phyloP scores from a whole-genome alignment of 768 basidiomycete species.

The Kwoniella sp. region DNA sequence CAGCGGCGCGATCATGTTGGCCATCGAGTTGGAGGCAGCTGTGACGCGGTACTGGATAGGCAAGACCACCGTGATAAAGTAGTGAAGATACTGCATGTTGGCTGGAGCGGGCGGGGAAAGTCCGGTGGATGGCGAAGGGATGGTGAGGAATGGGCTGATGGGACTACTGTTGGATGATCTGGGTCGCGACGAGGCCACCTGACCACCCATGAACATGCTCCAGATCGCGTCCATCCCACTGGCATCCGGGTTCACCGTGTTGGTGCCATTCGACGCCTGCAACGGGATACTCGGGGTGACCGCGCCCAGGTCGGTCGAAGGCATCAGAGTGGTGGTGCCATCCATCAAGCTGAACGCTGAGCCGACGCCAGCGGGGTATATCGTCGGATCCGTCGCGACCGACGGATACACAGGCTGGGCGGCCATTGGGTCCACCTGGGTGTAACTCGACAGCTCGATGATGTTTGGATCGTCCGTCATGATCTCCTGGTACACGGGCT shows the following conservation, averaged over 20 bases:
- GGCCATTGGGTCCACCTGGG: too few relatives aligned
- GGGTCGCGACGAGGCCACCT: background rate
- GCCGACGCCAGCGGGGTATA: too few relatives aligned
- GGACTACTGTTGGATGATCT: background rate
- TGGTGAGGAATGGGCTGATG: background rate
- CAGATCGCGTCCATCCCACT: constrained; percentile 5
- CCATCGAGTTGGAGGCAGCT: constrained; percentile 1
- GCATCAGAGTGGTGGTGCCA: too few relatives aligned
- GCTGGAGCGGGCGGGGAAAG: background rate
- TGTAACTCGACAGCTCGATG: too few relatives aligned
- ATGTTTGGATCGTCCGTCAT: too few relatives aligned
- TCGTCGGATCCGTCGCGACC: background rate
- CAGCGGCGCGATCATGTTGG: constrained; percentile 15
- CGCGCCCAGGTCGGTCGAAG: background rate
- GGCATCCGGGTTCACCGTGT: constrained; percentile 1
- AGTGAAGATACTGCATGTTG: constrained; percentile 17
- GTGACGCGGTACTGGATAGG: constrained; percentile 19
- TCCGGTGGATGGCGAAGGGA: constrained; percentile 1
- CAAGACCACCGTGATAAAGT: constrained; percentile 23
- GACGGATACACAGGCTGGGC: too few relatives aligned
- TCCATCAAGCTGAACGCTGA: too few relatives aligned
- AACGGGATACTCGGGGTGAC: background rate
- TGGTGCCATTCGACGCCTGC: background rate
- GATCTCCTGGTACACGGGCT: too few relatives aligned
- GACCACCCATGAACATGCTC: constrained; percentile 1